Base-by-base conservation (phyloP, 768 basidiomycete genomes). In the Cytidiella melzeri region DNA sequence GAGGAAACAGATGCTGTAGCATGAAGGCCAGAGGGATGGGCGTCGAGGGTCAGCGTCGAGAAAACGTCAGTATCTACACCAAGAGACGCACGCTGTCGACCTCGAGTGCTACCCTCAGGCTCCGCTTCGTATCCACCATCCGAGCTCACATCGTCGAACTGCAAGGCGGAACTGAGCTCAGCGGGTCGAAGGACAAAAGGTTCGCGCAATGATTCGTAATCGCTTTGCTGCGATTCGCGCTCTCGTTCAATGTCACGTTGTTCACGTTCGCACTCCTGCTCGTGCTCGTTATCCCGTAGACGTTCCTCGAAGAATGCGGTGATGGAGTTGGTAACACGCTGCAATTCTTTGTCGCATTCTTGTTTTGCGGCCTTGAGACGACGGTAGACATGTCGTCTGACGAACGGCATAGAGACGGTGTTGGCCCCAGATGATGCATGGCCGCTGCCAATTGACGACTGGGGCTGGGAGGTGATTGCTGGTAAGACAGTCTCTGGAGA, bases 321-420 rank as follows among this genome's bases (percentile, higher is more conserved):
- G 73, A 99, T 93, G 52, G 84, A 90, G 68, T 90, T 85, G 52
- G 94, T 92, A 63, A 97, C 88, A 63, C 92, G 86, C 62, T 86
- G 84, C 7, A 99, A 81, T 68, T 96, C 92, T 73, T 88, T 89
- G 79, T 99, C 92, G 74, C 95, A 99, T 56, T 90, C 89, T 44
- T 88, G 81, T 73, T 99, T 98, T 50, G 95, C 93, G 3, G 86
- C 87, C 71, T 84, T 87, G 67, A 98, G 82, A 50, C 96, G 84
- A 55, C 92, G 81, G 34, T 87, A 91, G 60, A 98, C 91, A 72
- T 97, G 94, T 48, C 92, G 81, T 53, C 89, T 76, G 55, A 97
- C 89, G 64, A 92, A 91, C 52, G 89, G 88, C 89, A 92, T 92
- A 47, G 89, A 89, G 46, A 92, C 86, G 47, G 85, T 87, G 64